These are phyloP conservation scores for Crithidia expoeki DNA, from an alignment of 208 protist genomes.

Conservation along the genomic window DNA sequence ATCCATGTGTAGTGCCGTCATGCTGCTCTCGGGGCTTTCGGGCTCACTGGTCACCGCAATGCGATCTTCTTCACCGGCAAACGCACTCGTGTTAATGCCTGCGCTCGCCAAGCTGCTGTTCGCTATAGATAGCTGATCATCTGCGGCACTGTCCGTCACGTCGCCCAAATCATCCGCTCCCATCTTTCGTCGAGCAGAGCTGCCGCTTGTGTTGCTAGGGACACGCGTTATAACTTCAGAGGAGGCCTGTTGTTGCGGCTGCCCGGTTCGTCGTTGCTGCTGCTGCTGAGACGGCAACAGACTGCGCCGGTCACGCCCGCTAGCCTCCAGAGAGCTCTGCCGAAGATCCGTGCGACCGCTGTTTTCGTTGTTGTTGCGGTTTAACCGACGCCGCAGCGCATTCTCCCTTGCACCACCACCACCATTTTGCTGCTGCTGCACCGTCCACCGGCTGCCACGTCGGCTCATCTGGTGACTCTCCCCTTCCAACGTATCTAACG, in stretches of 20 bases:
- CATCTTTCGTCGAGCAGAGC: not conserved
- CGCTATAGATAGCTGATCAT: conserved; percentile 6
- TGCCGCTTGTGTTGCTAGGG: not conserved
- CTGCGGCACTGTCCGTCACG: not conserved
- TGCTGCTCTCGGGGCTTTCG: not conserved
- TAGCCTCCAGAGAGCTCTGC: conserved; percentile 2
- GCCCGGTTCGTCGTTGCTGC: not conserved
- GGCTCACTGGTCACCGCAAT: not conserved
- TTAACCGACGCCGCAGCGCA: conserved; percentile 8
- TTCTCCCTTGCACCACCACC: not conserved
- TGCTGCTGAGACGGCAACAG: not conserved
- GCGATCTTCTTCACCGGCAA: conserved; percentile 12
- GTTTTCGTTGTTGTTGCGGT: conserved; percentile 4
- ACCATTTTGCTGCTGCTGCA: not conserved
- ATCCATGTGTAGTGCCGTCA: not conserved
- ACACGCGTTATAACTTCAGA: not conserved
- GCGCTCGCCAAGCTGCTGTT: conserved; percentile 30
- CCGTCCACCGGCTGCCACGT: conserved; percentile 9
- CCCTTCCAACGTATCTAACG: conserved; percentile 4
- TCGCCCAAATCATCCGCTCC: conserved; percentile 1
- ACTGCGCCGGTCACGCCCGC: not conserved
- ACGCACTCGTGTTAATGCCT: conserved; percentile 11
- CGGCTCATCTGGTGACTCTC: conserved; percentile 2
- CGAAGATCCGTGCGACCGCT: not conserved
- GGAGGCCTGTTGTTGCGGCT: not conserved